These are phyloP conservation scores for Ormosia emarginata DNA, from an alignment of 306 rosid genomes.

Conservation along the genomic window DNA sequence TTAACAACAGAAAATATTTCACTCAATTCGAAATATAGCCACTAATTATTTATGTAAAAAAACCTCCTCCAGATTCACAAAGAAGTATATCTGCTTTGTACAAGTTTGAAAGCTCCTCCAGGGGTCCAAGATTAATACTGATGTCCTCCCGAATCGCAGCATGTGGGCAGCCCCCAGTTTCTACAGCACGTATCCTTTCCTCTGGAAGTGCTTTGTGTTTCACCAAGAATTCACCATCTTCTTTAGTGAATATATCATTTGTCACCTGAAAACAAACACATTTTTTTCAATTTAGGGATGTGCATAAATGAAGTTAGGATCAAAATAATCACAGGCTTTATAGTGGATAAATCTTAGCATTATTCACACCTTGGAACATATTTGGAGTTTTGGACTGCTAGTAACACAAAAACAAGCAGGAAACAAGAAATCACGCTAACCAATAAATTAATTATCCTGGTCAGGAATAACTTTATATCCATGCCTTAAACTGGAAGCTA, in stretches of 20 bases:
- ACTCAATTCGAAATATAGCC: background rate
- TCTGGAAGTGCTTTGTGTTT: slow-evolving; percentile 85
- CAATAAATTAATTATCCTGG: background rate
- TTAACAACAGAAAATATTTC: background rate
- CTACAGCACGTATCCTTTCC: slow-evolving; percentile 96
- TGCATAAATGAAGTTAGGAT: background rate
- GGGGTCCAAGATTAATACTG: slow-evolving; percentile 95
- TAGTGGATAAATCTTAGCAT: background rate
- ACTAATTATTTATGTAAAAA: background rate
- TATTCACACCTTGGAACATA: background rate
- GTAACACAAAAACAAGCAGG: background rate
- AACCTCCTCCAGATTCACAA: slow-evolving; percentile 99
- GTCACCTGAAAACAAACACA: slow-evolving; percentile 55
- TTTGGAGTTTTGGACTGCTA: background rate
- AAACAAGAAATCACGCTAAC: background rate
- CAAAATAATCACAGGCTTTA: background rate
- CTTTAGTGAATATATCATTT: slow-evolving; percentile 95
- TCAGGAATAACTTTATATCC: background rate
- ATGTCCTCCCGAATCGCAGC: slow-evolving; percentile 97
- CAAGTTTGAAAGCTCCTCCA: slow-evolving; percentile 87
- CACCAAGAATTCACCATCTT: slow-evolving; percentile 97
- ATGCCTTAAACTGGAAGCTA: background rate
- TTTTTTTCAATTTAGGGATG: background rate
- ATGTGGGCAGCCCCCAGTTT: slow-evolving; percentile 97
- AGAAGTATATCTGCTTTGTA: slow-evolving; percentile 81